Conservation (phyloP, 2,329 filamentous ascomycete genomes). For the Scleromitrula shiraiana region DNA sequence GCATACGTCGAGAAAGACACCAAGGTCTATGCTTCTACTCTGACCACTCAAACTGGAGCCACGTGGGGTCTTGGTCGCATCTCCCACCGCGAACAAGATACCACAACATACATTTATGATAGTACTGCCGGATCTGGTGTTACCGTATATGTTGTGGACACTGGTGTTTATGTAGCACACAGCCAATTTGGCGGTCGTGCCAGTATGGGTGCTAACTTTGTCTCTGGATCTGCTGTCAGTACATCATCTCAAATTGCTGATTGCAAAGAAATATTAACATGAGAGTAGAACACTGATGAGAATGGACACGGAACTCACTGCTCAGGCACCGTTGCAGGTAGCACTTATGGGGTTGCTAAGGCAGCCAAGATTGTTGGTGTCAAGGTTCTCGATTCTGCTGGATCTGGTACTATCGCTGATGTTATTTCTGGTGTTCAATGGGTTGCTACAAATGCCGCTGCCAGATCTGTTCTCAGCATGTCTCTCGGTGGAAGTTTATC, state of each 20-base stretch:
- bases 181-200: slow-evolving; percentile 32
- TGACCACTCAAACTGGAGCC: slow-evolving; percentile 20
- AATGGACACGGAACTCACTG: slow-evolving; percentile 38
- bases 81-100: slow-evolving; percentile 23
- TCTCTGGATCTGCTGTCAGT: slow-evolving; percentile 22
- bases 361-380: slow-evolving; percentile 32
- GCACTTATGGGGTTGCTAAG: slow-evolving; percentile 36
- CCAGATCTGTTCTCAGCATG: slow-evolving; percentile 43
- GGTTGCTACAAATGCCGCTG: slow-evolving; percentile 25
- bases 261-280: slow-evolving; percentile 1
- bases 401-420: slow-evolving; percentile 29
- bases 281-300: slow-evolving; percentile 28
- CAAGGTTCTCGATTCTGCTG: slow-evolving; percentile 31
- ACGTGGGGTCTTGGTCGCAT: slow-evolving; percentile 30
- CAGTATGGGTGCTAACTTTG: slow-evolving; percentile 28
- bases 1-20: slow-evolving; percentile 27
- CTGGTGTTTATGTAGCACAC: slow-evolving; percentile 30
- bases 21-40: slow-evolving; percentile 27
- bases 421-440: slow-evolving; percentile 34
- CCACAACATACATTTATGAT: slow-evolving; percentile 30
- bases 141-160: slow-evolving; percentile 33
- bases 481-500: slow-evolving; percentile 43
- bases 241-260: neutral
- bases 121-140: slow-evolving; percentile 27
- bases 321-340: slow-evolving; percentile 31